These are phyloP conservation scores for Aspergillus sp. DNA, from an alignment of 2,329 filamentous ascomycete species.

Conservation along the genomic window DNA sequence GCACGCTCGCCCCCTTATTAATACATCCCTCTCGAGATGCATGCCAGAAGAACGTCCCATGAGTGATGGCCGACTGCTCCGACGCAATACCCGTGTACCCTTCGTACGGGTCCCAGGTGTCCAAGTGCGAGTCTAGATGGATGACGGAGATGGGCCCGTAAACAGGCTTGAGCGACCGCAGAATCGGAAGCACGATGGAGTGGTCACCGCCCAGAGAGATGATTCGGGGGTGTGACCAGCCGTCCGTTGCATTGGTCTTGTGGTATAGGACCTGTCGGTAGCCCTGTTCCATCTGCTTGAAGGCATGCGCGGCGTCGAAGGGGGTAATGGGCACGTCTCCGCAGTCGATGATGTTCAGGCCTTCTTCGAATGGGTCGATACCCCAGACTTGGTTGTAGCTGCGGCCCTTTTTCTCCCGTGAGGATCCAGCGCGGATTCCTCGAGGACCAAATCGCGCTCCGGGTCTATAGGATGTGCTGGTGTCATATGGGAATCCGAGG, in stretches of 20 bases:
- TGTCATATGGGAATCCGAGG: slow-evolving; percentile 34
- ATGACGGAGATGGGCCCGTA: slow-evolving; percentile 24
- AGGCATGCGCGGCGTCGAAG: slow-evolving; percentile 21
- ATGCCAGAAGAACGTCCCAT: slow-evolving; percentile 28
- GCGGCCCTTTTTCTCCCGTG: slow-evolving; percentile 26
- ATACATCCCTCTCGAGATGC: slow-evolving; percentile 22
- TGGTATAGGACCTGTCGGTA: slow-evolving; percentile 9
- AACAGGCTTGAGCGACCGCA: slow-evolving; percentile 21
- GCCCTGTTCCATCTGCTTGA: slow-evolving; percentile 27
- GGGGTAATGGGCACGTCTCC: slow-evolving; percentile 28
- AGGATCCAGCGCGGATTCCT: slow-evolving; percentile 28
- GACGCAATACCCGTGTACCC: slow-evolving; percentile 21
- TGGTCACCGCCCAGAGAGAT: slow-evolving; percentile 25
- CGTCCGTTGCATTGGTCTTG: slow-evolving; percentile 9
- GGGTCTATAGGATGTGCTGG: slow-evolving; percentile 28
- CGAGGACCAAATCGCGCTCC: slow-evolving; percentile 32
- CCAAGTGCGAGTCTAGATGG: slow-evolving; percentile 29
- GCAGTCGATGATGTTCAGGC: slow-evolving; percentile 24
- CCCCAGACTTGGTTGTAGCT: slow-evolving; percentile 28
- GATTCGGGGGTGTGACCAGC: slow-evolving; percentile 11
- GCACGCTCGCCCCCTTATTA: slow-evolving; percentile 21
- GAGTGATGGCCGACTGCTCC: slow-evolving; percentile 22
- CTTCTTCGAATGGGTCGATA: slow-evolving; percentile 24
- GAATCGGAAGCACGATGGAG: slow-evolving; percentile 22
- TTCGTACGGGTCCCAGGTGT: slow-evolving; percentile 25